Evolutionary conservation across 805 yeast genomes (phyloP).

Genomic region (Candida vaughaniae): DNA sequence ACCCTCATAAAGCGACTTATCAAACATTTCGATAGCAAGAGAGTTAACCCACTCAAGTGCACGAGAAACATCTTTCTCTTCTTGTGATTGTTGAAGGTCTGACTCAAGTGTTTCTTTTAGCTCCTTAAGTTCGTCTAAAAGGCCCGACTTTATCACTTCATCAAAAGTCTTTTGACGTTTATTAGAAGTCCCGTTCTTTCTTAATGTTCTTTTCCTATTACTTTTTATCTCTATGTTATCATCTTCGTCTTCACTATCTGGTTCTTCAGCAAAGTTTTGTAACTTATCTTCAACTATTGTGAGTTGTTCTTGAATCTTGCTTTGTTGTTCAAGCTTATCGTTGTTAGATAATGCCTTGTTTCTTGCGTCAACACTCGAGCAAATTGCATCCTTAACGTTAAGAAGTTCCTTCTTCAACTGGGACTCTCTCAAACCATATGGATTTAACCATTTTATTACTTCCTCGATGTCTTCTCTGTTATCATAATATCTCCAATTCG

Average conservation of each 20-base stretch:
- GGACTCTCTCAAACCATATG: constrained; percentile 73
- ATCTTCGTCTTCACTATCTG: constrained; percentile 27
- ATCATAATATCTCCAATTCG: constrained; percentile 75
- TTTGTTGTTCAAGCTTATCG: constrained; percentile 28
- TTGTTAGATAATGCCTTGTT: constrained; percentile 40
- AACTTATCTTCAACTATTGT: constrained; percentile 27
- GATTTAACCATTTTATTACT: constrained; percentile 66
- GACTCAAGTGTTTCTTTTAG: constrained; percentile 25
- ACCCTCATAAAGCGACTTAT: constrained; percentile 58
- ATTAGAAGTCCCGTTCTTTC: constrained; percentile 27
- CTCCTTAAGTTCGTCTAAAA: constrained; percentile 22
- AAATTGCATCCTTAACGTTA: constrained; percentile 51
- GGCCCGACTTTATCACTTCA: constrained; percentile 29
- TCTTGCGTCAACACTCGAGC: constrained; percentile 57
- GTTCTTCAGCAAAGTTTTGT: constrained; percentile 12
- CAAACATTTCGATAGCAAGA: constrained; percentile 51
- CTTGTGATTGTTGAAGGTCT: constrained; percentile 29
- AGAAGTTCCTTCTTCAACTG: constrained; percentile 60
- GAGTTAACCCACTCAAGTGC: constrained; percentile 64
- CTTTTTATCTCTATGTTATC: constrained; percentile 26
- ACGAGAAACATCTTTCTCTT: constrained; percentile 43
- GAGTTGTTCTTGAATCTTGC: constrained; percentile 41
- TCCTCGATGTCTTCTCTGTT: constrained; percentile 53
- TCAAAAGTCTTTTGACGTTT: constrained; percentile 38
- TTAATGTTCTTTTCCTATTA: constrained; percentile 26